These are phyloP conservation scores for Pseudogymnoascus sp. DNA, from an alignment of 2,329 filamentous ascomycete species.

Conservation along the genomic window DNA sequence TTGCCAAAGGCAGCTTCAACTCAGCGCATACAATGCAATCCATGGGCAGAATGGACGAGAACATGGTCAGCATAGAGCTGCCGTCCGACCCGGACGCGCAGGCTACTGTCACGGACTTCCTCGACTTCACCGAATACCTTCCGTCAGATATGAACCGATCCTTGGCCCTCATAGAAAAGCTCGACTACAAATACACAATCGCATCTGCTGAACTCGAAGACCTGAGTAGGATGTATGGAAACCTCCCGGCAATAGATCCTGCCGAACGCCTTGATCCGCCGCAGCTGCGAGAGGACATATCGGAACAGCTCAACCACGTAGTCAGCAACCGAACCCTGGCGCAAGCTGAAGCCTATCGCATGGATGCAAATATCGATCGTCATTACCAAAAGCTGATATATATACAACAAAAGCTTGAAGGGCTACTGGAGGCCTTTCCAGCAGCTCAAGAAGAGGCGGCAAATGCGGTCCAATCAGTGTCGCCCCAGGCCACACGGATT, in stretches of 20 bases:
- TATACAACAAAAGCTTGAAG: conserved; percentile 49
- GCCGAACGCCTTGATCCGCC: conserved; percentile 41
- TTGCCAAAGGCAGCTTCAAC: not conserved
- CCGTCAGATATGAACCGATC: conserved; percentile 59
- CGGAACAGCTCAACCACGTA: conserved; percentile 45
- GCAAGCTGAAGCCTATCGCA: conserved; percentile 53
- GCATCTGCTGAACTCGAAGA: conserved; percentile 47
- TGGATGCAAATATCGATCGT: conserved; percentile 53
- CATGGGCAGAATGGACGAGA: conserved; percentile 19
- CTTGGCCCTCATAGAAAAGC: conserved; percentile 54
- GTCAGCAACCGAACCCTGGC: conserved; percentile 49
- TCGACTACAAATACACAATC: conserved; percentile 50
- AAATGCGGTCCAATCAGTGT: conserved; percentile 36
- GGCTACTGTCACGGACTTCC: conserved; percentile 60
- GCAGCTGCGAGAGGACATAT: conserved; percentile 51
- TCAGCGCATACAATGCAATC: not conserved
- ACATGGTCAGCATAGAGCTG: conserved; percentile 23
- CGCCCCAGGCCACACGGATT: conserved; percentile 42
- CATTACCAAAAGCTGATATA: conserved; percentile 53
- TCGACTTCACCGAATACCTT: conserved; percentile 61
- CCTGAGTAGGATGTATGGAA: conserved; percentile 48
- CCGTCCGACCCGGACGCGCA: conserved; percentile 55
- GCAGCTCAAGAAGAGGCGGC: conserved; percentile 40
- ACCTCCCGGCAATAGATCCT: conserved; percentile 40
- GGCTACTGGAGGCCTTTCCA: conserved; percentile 53